Evolutionary conservation across 495 filamentous ascomycete genomes (phyloP).

Genomic region (Hypomontagnella monticulosa): DNA sequence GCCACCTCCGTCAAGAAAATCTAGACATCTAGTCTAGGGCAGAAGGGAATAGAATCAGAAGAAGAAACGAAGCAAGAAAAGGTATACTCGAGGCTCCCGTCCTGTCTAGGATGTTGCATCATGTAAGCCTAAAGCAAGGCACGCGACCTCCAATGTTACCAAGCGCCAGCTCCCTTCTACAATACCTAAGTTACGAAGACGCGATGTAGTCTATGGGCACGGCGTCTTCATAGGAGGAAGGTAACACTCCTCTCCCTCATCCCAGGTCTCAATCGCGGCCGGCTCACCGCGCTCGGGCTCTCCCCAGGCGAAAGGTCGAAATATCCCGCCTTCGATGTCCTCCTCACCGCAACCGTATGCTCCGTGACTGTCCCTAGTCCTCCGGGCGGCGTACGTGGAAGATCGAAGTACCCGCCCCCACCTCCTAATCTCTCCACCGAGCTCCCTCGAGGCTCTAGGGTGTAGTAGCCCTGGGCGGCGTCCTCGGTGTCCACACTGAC

Average conservation of each 20-base stretch:
- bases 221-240: conserved; percentile 17
- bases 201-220: neutral
- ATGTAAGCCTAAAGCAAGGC: conserved; percentile 6
- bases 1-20: too few relatives aligned
- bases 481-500: conserved; percentile 2
- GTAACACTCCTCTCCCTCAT: conserved; percentile 23
- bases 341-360: conserved; percentile 5
- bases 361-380: conserved; percentile 23
- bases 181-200: too few relatives aligned
- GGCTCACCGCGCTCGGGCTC: conserved; percentile 5
- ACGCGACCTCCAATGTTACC: neutral
- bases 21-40: too few relatives aligned
- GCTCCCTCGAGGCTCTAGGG: conserved; percentile 21
- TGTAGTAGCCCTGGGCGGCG: conserved; percentile 25
- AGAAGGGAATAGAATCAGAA: neutral
- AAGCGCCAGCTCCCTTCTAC: neutral
- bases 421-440: neutral
- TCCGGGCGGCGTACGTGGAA: conserved; percentile 5
- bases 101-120: neutral
- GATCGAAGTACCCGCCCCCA: conserved; percentile 14
- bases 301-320: conserved; percentile 18
- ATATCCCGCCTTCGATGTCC: conserved; percentile 7
- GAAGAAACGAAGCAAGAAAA: neutral
- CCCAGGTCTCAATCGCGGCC: neutral
- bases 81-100: neutral